These are phyloP conservation scores for Beauveria varroae DNA, from an alignment of 2,329 filamentous ascomycete species.

Conservation along the genomic window DNA sequence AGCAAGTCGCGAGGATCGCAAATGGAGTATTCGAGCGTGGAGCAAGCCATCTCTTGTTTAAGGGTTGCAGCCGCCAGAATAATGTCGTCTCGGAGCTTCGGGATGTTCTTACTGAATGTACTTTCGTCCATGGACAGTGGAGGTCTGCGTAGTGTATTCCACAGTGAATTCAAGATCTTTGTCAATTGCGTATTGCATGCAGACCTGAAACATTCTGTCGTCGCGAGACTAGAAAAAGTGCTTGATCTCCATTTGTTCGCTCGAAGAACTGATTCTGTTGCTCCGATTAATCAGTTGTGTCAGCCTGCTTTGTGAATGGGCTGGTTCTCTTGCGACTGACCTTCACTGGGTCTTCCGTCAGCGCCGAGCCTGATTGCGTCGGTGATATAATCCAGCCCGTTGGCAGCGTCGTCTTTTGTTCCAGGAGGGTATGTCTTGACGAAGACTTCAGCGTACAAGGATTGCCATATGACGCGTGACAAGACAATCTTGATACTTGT, in stretches of 20 bases:
- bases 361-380: background rate
- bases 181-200: background rate
- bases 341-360: background rate
- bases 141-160: background rate
- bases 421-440: background rate
- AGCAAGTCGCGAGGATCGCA: background rate
- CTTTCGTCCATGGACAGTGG: background rate
- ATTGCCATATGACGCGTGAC: background rate
- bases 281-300: background rate
- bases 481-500: slow-evolving; percentile 3
- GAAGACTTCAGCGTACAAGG: background rate
- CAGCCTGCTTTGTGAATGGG: background rate
- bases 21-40: background rate
- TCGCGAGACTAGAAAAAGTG: background rate
- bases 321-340: background rate
- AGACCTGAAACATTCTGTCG: background rate
- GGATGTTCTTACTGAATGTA: background rate
- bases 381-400: background rate
- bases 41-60: slow-evolving; percentile 1
- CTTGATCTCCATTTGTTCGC: background rate
- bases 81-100: background rate
- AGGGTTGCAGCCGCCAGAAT: background rate
- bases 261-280: background rate
- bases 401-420: background rate
- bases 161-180: background rate